Evolutionary conservation across 2,329 filamentous ascomycete species (phyloP).

Genomic region (Fusarium zealandicum): DNA sequence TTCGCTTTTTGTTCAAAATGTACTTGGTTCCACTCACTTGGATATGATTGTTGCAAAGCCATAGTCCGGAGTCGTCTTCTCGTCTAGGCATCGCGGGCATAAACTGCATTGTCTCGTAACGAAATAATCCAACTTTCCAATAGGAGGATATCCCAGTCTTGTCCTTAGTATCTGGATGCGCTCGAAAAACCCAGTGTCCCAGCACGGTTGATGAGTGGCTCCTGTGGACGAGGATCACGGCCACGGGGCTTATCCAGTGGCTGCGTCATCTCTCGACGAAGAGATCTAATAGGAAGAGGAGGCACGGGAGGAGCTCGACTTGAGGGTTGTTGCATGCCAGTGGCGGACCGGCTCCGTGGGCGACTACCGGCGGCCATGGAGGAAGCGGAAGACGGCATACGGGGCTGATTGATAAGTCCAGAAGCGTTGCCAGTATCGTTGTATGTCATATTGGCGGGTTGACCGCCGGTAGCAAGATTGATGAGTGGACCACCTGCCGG

Average conservation of each 20-base stretch:
- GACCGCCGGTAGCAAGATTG: constrained; percentile 51
- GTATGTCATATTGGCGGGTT: constrained; percentile 10
- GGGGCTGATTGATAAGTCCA: constrained; percentile 31
- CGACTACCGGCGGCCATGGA: constrained; percentile 22
- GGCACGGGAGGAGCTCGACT: constrained; percentile 38
- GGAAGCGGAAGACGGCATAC: constrained; percentile 24
- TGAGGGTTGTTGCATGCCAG: constrained; percentile 22
- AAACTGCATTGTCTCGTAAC: constrained; percentile 33
- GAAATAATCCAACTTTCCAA: background rate
- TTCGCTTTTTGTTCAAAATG: background rate
- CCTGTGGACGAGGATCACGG: constrained; percentile 38
- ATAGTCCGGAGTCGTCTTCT: background rate
- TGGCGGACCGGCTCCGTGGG: constrained; percentile 40
- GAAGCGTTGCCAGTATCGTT: constrained; percentile 18
- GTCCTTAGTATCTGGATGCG: constrained; percentile 24
- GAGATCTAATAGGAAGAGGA: constrained; percentile 40
- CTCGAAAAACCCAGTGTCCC: constrained; percentile 31
- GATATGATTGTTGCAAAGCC: constrained; percentile 1
- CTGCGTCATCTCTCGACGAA: constrained; percentile 39
- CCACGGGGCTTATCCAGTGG: constrained; percentile 34
- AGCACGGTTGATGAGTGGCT: constrained; percentile 45
- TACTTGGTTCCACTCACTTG: background rate
- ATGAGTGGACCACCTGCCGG: constrained; percentile 54
- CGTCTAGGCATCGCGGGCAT: constrained; percentile 24
- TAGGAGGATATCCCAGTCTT: background rate